Evolutionary conservation across 2,329 filamentous ascomycete genomes (phyloP), one percentile per base, ranked within the genome.

Genomic region (Xylariaceae sp.): DNA sequence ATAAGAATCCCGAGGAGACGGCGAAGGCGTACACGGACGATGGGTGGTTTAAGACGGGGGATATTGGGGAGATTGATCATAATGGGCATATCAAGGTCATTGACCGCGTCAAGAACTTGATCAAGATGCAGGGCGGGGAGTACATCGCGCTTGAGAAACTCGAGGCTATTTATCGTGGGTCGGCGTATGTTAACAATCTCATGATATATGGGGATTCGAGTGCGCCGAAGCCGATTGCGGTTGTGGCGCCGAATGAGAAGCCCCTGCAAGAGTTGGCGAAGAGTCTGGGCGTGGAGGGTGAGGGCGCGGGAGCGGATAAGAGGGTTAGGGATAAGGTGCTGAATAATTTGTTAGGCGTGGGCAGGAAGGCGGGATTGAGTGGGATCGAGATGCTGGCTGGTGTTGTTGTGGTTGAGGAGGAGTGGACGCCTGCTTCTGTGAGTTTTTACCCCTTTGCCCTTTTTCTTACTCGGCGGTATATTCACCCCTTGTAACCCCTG

Each of bases 111-210:
- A 97, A 97, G 85, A 97, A 97, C 72, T 76, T 97, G 48, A 89
- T 97, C 70, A 97, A 97, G 83, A 91, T 94, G 56, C 81, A 89
- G 57, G 90, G 91, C 53, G 92, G 92, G 60, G 92, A 97, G 76
- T 97, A 97, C 71, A 95, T 97, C 68, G 94, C 92, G 18, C 81
- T 99, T 4, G 92, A 97, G 75, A 96, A 91, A 76, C 83, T 97
- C 52, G 92, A 97, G 73, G 87, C 91, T 3, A 78, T 95, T 47
- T 97, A 96, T 74, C 86, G 91, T 54, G 85, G 89, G 41, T 82
- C 81, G 10, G 78, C 82, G n/a, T 81, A 87, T 10, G 89, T 96
- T 17, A 81, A 81, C 52, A 95, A 95, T 72, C 83, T 96, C 66
- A 94, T 94, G 76, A 80, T 96, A 39, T 87, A 94, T 64, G 91